phyloP scores from a whole-genome alignment of 176 grass and related monocot species.

The Lolium rigidum region DNA sequence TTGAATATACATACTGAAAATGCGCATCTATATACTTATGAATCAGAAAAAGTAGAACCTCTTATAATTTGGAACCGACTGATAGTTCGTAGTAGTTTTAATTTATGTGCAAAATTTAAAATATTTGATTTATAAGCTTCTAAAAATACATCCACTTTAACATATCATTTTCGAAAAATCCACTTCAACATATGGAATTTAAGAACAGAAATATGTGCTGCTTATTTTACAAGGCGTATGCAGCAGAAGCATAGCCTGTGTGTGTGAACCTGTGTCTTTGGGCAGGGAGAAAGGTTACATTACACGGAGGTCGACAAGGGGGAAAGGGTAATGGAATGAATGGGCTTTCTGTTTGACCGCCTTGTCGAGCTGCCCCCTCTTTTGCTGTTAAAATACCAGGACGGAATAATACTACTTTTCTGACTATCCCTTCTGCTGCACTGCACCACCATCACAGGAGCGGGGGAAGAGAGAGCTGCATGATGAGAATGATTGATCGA shows the following conservation, averaged over 20 bases:
- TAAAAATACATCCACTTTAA: too few relatives aligned
- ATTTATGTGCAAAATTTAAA: too few relatives aligned
- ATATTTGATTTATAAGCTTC: too few relatives aligned
- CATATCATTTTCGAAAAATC: too few relatives aligned
- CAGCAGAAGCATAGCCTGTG: conserved; percentile 1
- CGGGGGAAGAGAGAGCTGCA: background rate
- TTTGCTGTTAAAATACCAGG: conserved; percentile 28
- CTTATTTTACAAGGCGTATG: conserved; percentile 21
- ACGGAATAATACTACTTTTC: conserved; percentile 48
- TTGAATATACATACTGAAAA: too few relatives aligned
- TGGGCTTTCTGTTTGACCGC: conserved; percentile 59
- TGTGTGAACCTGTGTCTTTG: conserved; percentile 6
- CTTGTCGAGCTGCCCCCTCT: conserved; percentile 47
- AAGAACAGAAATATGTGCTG: too few relatives aligned
- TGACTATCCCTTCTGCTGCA: conserved; percentile 20
- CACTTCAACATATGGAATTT: too few relatives aligned
- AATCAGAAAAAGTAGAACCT: too few relatives aligned
- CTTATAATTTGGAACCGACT: too few relatives aligned
- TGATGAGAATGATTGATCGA: conserved; percentile 60
- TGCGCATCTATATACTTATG: too few relatives aligned
- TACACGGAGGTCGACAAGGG: conserved; percentile 23
- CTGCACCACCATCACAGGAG: conserved; percentile 9
- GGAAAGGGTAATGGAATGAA: conserved; percentile 40
- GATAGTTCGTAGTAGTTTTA: too few relatives aligned
- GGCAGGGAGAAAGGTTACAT: conserved; percentile 48